Percentiles rank a stretch among this genome's conserved stretches.
phyloP scores from a whole-genome alignment of 441 rosid genomes.

The Pelargonium cotyledonis region DNA sequence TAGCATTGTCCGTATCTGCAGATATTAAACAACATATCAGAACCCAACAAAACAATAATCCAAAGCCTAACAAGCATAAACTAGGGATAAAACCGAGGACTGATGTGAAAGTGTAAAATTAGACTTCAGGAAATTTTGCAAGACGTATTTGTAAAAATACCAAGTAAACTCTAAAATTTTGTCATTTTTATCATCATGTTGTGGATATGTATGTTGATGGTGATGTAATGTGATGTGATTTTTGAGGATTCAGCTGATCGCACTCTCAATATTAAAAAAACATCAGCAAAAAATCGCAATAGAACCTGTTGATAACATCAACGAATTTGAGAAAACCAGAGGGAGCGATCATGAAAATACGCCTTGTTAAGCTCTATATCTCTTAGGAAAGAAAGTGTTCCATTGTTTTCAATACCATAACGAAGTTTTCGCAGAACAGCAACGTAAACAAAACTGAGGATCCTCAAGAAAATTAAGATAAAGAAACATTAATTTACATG shows the following conservation, averaged over 20 bases:
- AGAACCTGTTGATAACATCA: too few species aligned
- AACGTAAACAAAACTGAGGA: neutral
- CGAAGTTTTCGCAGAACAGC: neutral
- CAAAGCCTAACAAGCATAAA: neutral
- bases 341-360: neutral
- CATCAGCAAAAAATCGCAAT: too few species aligned
- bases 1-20: slow-evolving; percentile 52
- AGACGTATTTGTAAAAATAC: neutral
- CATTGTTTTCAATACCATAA: neutral
- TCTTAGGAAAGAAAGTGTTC: neutral
- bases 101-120: neutral
- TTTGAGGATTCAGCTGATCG: too few species aligned
- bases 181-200: neutral
- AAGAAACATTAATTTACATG: neutral
- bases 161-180: neutral
- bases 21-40: slow-evolving; percentile 5
- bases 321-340: too few species aligned
- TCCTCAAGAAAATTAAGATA: slow-evolving; percentile 5
- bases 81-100: neutral
- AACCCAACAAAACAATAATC: neutral
- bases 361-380: neutral
- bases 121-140: too few species aligned
- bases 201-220: too few species aligned
- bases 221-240: too few species aligned
- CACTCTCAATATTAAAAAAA: too few species aligned